phyloP scores from a whole-genome alignment of 163 green algal species.

The Chlorella variabilis region DNA sequence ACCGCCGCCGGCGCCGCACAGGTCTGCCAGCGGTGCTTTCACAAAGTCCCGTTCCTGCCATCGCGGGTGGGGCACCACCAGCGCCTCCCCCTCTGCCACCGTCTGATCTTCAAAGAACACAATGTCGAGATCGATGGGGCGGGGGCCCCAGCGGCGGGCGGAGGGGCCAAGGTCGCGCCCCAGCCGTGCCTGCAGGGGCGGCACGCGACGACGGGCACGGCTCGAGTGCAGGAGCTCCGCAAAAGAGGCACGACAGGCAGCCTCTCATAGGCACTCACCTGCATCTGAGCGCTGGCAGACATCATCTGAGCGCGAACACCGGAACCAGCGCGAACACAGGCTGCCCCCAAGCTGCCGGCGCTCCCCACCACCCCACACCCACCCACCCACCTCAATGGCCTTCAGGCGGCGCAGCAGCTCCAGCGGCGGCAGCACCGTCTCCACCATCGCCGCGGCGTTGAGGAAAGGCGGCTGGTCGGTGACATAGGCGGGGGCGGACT shows the following conservation, averaged over 20 bases:
- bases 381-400: slow-evolving; percentile 69
- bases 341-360: no score
- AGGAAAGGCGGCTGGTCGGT: slow-evolving; percentile 90
- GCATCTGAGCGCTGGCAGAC: no score
- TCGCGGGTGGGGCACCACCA: slow-evolving; percentile 90
- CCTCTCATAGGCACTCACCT: no score
- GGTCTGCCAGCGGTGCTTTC: slow-evolving; percentile 75
- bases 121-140: slow-evolving; percentile 96
- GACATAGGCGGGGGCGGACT: slow-evolving; percentile 81
- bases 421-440: slow-evolving; percentile 63
- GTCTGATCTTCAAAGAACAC: slow-evolving; percentile 85
- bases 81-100: slow-evolving; percentile 44
- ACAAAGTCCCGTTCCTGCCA: slow-evolving; percentile 92
- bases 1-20: slow-evolving; percentile 34
- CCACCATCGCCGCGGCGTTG: slow-evolving; percentile 82
- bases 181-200: slow-evolving; percentile 40
- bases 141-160: slow-evolving; percentile 77
- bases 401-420: slow-evolving; percentile 81
- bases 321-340: background rate
- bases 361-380: no score
- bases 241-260: background rate
- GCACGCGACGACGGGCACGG: background rate
- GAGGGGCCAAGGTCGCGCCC: slow-evolving; percentile 45
- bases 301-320: no score
- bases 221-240: background rate